Evolutionary conservation across 1,284 basidiomycete species (phyloP).

Genomic region (Pseudozyma thailandica): DNA sequence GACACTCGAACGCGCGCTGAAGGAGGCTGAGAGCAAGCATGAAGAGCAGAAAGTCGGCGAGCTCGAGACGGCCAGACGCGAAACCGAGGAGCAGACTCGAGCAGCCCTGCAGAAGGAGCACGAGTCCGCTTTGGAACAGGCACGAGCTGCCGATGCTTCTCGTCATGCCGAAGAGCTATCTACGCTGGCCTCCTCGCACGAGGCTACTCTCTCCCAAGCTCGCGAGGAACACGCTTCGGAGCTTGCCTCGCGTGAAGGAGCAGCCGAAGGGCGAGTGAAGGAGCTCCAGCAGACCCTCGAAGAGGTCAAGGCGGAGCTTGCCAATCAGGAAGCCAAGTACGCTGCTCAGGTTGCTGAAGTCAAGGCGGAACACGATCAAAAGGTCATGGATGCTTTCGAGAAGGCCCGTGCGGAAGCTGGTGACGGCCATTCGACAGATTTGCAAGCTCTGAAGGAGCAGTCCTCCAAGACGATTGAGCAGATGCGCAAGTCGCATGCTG

Average conservation of each 20-base stretch:
- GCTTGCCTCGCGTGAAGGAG: conserved; percentile 28
- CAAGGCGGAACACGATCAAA: conserved; percentile 48
- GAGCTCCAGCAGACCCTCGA: conserved; percentile 36
- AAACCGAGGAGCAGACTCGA: conserved; percentile 37
- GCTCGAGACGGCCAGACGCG: conserved; percentile 24
- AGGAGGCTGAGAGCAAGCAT: conserved; percentile 27
- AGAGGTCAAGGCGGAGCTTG: conserved; percentile 38
- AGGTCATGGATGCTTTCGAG: conserved; percentile 50
- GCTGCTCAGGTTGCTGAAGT: conserved; percentile 44
- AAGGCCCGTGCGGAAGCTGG: conserved; percentile 53
- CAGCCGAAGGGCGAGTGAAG: conserved; percentile 30
- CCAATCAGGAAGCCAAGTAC: conserved; percentile 38
- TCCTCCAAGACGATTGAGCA: conserved; percentile 44
- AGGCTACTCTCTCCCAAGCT: conserved; percentile 22
- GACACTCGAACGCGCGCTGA: conserved; percentile 27
- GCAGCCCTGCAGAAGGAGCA: conserved; percentile 23
- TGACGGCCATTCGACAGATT: conserved; percentile 43
- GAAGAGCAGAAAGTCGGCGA: conserved; percentile 24
- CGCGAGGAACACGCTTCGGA: conserved; percentile 23
- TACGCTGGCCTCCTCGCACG: conserved; percentile 27
- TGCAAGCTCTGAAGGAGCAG: conserved; percentile 42
- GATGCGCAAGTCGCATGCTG: conserved; percentile 43
- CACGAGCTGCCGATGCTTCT: conserved; percentile 16
- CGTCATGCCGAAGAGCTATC: conserved; percentile 34
- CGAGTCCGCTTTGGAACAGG: conserved; percentile 19